These are phyloP conservation scores for Rosa chinensis DNA, from an alignment of 306 rosid genomes.

Conservation along the genomic window DNA sequence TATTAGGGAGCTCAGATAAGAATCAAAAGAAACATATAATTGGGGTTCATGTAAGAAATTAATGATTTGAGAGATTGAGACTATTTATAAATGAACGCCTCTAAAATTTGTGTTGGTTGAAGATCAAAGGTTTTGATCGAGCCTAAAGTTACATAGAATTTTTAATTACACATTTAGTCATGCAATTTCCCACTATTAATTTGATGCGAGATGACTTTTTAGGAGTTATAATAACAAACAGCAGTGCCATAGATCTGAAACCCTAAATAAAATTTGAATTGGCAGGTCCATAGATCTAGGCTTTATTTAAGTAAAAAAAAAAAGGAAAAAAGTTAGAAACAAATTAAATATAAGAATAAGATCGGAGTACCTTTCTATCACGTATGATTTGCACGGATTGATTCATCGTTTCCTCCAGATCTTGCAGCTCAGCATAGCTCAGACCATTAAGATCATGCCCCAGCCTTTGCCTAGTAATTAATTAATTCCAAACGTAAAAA, in stretches of 20 bases:
- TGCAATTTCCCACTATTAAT: too few relatives aligned
- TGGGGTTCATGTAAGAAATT: too few relatives aligned
- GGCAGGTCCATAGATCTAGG: background rate
- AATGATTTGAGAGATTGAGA: too few relatives aligned
- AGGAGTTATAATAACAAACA: background rate
- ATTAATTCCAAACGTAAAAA: background rate
- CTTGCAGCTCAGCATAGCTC: slow-evolving; percentile 45
- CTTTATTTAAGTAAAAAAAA: background rate
- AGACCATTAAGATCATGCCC: slow-evolving; percentile 59
- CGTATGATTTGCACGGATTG: slow-evolving; percentile 53
- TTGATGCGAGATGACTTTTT: background rate
- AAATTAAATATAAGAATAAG: background rate
- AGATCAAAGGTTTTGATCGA: background rate
- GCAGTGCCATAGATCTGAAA: background rate
- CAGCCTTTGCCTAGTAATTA: slow-evolving; percentile 56
- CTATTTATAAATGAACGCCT: too few relatives aligned
- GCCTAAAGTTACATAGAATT: background rate
- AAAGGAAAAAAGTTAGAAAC: background rate
- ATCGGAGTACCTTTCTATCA: slow-evolving; percentile 51
- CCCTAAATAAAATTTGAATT: background rate
- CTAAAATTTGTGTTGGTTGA: background rate
- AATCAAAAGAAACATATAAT: too few relatives aligned
- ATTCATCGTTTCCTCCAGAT: slow-evolving; percentile 52
- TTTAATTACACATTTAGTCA: background rate
- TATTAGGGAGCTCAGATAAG: too few relatives aligned